Base-by-base conservation (phyloP, 2,329 filamentous ascomycete genomes). In the Monosporascus sp. region DNA sequence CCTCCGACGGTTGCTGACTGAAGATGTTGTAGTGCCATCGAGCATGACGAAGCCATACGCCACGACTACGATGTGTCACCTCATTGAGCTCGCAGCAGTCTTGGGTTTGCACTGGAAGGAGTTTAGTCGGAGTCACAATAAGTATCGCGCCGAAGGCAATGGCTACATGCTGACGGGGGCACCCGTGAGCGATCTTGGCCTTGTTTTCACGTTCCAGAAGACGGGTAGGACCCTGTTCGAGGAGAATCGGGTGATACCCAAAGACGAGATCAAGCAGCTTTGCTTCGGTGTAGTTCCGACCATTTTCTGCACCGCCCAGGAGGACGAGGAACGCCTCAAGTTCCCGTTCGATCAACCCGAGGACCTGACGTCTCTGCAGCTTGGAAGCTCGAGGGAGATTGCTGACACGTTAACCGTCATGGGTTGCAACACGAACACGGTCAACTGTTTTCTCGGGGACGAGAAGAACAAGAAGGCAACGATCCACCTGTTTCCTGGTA, bases 51-150 rank as follows among this genome's bases (percentile, higher is more conserved):
- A 65, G 50, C 70, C 69, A 0, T 72, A 68, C 50, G 70, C 70
- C 3, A 81, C 76, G 0, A 80, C 75, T 0, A 77, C 78, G n/a
- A 78, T 82, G 55, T 80, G 75, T 51, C 79, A 82, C 57, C 64
- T 81, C 3, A 66, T 82, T 31, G 79, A 82, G 68, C 76, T 82
- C 54, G 72, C 78, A 25, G 77, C 77, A 5, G 75, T 77, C 53
- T 67, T 82, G 17, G 79, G 81, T 7, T 72, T 84, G 7, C 75
- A 84, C 64, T 84, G 81, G 81, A 80, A 78, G 56, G 77, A 79
- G 51, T 83, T 83, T 57, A 77, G 82, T 58, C 72, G 77, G 36
- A 74, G 66, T 8, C 67, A 66, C 14, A 77, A 81, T 57, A 74
- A 74, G 18, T 78, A 82, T 49, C 75, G 75, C n/a, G 79, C 74